Percentiles rank a stretch among this genome's conserved stretches.
These are phyloP conservation scores for Dysphania ambrosioides DNA, from an alignment of 148 eudicot genomes.

Conservation along the genomic window DNA sequence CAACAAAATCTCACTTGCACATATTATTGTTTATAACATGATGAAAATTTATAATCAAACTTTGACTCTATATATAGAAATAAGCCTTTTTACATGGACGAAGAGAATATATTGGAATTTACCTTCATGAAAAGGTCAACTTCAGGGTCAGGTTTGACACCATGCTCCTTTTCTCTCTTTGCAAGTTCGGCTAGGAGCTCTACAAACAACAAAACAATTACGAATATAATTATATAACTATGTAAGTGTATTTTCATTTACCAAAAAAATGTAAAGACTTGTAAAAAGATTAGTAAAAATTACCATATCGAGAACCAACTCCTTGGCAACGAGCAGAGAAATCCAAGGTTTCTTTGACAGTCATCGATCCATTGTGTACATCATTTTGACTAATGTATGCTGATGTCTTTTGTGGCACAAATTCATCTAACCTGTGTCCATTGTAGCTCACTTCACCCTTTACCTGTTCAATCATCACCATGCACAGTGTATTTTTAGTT, in stretches of 20 bases:
- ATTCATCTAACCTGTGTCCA: conserved; percentile 70
- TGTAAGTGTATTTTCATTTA: too few relatives aligned
- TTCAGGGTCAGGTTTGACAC: conserved; percentile 90
- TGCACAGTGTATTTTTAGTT: too few relatives aligned
- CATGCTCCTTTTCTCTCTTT: conserved; percentile 64
- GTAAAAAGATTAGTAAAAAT: too few relatives aligned
- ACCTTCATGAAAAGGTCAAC: conserved; percentile 98
- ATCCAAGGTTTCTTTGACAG: conserved; percentile 92
- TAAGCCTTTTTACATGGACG: too few relatives aligned
- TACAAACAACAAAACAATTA: conserved; percentile 15
- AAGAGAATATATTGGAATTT: conserved; percentile 7
- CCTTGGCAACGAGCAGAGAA: conserved; percentile 96
- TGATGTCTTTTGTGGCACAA: conserved; percentile 82
- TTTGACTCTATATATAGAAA: too few relatives aligned
- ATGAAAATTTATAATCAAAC: too few relatives aligned
- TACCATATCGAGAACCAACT: conserved; percentile 86
- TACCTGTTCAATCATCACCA: conserved; percentile 36
- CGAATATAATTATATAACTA: too few relatives aligned
- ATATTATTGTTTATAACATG: too few relatives aligned
- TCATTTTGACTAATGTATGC: conserved; percentile 97
- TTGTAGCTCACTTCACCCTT: conserved; percentile 73
- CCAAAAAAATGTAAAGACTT: too few relatives aligned
- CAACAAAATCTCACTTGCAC: too few relatives aligned
- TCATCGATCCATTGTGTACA: conserved; percentile 92
- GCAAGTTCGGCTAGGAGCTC: conserved; percentile 79